These are phyloP conservation scores for Fusarium multiceps DNA, from an alignment of 2,329 filamentous ascomycete species.

Conservation along the genomic window DNA sequence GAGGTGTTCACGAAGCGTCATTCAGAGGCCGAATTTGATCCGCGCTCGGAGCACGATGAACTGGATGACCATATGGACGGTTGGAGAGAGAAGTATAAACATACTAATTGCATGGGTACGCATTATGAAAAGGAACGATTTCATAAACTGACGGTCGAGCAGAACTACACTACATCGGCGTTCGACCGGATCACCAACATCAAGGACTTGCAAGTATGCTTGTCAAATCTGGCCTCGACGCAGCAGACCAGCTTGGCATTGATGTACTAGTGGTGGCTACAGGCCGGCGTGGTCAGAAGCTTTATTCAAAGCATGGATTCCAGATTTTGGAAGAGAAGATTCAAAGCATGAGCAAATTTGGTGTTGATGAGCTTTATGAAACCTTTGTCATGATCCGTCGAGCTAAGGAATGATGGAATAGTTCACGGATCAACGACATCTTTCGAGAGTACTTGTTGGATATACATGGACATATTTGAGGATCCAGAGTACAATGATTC, in stretches of 20 bases:
- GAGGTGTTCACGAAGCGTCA: not conserved
- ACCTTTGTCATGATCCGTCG: slow-evolving; percentile 22
- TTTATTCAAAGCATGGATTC: slow-evolving; percentile 40
- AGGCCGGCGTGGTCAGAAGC: slow-evolving; percentile 18
- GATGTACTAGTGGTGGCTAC: slow-evolving; percentile 36
- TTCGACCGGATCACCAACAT: slow-evolving; percentile 37
- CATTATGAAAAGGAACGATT: accelerated
- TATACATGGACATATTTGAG: not conserved
- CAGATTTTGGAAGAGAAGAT: slow-evolving; percentile 17
- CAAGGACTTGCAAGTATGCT: slow-evolving; percentile 40
- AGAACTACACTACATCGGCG: slow-evolving; percentile 42
- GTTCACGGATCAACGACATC: accelerated
- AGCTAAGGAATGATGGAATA: not conserved
- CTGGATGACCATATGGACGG: slow-evolving; percentile 22
- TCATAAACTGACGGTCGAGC: not conserved
- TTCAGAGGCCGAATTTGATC: slow-evolving; percentile 3
- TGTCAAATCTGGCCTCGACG: slow-evolving; percentile 34
- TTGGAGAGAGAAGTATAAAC: slow-evolving; percentile 24
- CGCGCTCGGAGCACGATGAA: slow-evolving; percentile 1
- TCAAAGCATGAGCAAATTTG: slow-evolving; percentile 13
- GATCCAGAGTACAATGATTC: accelerated
- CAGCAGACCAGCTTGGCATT: slow-evolving; percentile 29
- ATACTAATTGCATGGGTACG: slow-evolving; percentile 25
- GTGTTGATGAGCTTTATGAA: slow-evolving; percentile 18
- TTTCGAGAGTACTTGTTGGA: not conserved